These are phyloP conservation scores for Lecanosticta acicola DNA, from an alignment of 2,329 filamentous ascomycete genomes.

Conservation along the genomic window DNA sequence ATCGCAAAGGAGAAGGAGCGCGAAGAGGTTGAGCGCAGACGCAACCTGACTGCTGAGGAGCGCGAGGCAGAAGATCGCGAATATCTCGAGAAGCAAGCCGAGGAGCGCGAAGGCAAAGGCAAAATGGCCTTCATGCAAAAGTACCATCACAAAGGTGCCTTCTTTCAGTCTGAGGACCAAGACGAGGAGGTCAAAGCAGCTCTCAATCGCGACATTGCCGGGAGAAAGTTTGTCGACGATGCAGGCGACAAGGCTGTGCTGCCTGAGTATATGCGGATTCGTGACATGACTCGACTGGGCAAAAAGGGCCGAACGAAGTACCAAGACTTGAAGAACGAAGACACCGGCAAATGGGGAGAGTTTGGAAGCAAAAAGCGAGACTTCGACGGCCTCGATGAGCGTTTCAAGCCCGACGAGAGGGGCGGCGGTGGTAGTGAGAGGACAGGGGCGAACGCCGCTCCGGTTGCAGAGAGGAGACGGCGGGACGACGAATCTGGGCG, in stretches of 20 bases:
- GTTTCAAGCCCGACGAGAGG: constrained; percentile 59
- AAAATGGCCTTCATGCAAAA: constrained; percentile 90
- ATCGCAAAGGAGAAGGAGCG: constrained; percentile 80
- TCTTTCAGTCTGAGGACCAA: constrained; percentile 70
- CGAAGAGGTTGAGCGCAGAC: constrained; percentile 81
- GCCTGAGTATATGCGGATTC: constrained; percentile 84
- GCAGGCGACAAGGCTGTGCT: constrained; percentile 74
- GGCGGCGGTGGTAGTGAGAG: constrained; percentile 44
- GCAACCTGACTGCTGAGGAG: constrained; percentile 81
- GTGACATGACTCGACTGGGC: constrained; percentile 89
- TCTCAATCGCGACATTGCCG: constrained; percentile 78
- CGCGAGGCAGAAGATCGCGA: constrained; percentile 77
- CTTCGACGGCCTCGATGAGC: constrained; percentile 53
- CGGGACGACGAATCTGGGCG: constrained; percentile 36
- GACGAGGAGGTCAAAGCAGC: constrained; percentile 67
- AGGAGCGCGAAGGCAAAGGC: constrained; percentile 66
- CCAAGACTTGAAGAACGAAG: constrained; percentile 78
- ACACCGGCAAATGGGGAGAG: constrained; percentile 79
- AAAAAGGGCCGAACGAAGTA: constrained; percentile 89
- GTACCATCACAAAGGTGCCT: constrained; percentile 95
- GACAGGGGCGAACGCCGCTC: constrained; percentile 65
- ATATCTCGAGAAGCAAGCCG: constrained; percentile 69
- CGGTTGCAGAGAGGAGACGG: constrained; percentile 58
- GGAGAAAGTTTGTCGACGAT: constrained; percentile 74
- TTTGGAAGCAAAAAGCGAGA: constrained; percentile 48